phyloP scores from a whole-genome alignment of 1,284 basidiomycete species.

The Puccinia sorghi region DNA sequence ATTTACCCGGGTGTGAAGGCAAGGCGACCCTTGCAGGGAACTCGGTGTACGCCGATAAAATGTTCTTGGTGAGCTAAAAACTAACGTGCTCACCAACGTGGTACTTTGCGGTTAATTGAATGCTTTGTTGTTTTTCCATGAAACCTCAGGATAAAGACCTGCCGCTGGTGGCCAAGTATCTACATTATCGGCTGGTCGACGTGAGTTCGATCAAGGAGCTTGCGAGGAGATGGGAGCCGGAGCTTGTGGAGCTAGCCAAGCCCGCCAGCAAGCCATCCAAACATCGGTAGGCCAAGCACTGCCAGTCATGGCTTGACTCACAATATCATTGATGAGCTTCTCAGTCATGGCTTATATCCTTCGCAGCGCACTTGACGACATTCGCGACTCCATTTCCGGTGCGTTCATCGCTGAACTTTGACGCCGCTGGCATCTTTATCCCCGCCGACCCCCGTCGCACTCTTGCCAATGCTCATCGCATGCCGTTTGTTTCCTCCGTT shows the following conservation, averaged over 20 bases:
- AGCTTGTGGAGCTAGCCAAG: conserved; percentile 27
- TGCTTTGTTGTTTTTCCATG: background rate
- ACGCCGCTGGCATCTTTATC: background rate
- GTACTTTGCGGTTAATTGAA: too few relatives aligned
- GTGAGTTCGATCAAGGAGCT: conserved; percentile 49
- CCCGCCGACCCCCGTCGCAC: too few relatives aligned
- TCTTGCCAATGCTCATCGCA: too few relatives aligned
- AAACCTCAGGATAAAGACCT: conserved; percentile 41
- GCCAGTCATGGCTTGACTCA: background rate
- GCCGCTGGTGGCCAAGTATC: conserved; percentile 24
- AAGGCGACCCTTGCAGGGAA: conserved; percentile 57
- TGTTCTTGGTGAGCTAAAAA: conserved; percentile 55
- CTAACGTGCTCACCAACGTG: too few relatives aligned
- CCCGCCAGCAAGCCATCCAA: conserved; percentile 7
- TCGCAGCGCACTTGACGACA: conserved; percentile 43
- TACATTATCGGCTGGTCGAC: conserved; percentile 47
- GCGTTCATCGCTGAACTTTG: background rate
- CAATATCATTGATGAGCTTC: too few relatives aligned
- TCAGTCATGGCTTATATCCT: background rate
- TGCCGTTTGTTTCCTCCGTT: background rate
- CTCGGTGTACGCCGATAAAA: conserved; percentile 58
- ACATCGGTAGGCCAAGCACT: conserved; percentile 40
- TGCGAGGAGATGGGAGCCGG: conserved; percentile 42
- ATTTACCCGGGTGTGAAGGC: conserved; percentile 46
- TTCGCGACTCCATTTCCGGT: conserved; percentile 46